Evolutionary conservation across 495 filamentous ascomycete genomes (phyloP).

Genomic region (Neurospora sp.): DNA sequence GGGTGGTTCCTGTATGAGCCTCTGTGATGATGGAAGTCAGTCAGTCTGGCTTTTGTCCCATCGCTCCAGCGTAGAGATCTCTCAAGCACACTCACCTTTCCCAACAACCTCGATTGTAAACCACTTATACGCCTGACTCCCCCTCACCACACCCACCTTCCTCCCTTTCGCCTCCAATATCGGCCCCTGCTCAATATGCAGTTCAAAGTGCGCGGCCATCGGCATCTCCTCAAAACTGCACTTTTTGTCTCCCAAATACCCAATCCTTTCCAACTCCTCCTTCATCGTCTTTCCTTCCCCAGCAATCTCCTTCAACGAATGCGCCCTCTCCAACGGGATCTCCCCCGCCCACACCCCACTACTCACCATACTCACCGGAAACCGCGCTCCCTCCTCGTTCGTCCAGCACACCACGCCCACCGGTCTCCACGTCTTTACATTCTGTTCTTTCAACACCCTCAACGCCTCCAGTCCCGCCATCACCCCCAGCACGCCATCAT

Average conservation of each 20-base stretch:
- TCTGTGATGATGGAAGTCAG: slow-evolving; percentile 25
- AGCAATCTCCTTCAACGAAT: slow-evolving; percentile 44
- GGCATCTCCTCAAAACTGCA: slow-evolving; percentile 52
- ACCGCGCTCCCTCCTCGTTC: slow-evolving; percentile 75
- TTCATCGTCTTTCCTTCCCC: slow-evolving; percentile 48
- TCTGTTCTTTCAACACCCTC: slow-evolving; percentile 55
- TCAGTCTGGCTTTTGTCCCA: neutral
- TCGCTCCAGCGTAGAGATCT: no score
- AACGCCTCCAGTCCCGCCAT: slow-evolving; percentile 63
- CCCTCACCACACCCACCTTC: slow-evolving; percentile 61
- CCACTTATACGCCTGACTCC: slow-evolving; percentile 64
- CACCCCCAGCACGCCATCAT: slow-evolving; percentile 71
- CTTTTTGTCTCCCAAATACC: slow-evolving; percentile 51
- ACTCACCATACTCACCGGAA: slow-evolving; percentile 65
- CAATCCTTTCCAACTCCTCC: slow-evolving; percentile 58
- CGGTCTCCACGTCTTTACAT: slow-evolving; percentile 58
- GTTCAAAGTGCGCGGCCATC: slow-evolving; percentile 73
- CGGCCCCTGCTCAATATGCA: slow-evolving; percentile 77
- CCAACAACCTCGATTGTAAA: slow-evolving; percentile 56
- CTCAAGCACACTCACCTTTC: slow-evolving; percentile 13
- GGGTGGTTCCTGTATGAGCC: slow-evolving; percentile 68
- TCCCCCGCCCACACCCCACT: slow-evolving; percentile 70
- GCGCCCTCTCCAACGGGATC: slow-evolving; percentile 51
- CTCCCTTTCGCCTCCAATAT: slow-evolving; percentile 47
- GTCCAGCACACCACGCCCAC: slow-evolving; percentile 76